Evolutionary conservation across 345 rosid genomes (phyloP).

Genomic region (Rubroshorea leprosula): DNA sequence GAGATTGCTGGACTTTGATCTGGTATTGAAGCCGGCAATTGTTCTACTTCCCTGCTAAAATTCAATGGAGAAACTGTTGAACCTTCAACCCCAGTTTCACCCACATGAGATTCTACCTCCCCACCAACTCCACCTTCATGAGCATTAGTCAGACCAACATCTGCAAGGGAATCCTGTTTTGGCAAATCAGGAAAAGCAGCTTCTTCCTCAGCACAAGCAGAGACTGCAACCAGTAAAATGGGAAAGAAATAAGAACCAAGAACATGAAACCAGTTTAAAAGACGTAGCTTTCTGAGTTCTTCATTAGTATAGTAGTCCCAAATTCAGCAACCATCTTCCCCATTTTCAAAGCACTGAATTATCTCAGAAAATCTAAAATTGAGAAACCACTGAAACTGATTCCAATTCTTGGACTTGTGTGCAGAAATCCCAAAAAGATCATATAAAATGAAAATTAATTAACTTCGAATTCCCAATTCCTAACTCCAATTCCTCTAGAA

Average conservation of each 20-base stretch:
- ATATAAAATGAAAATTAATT: too few species aligned
- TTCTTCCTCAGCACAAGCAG: constrained; percentile 20
- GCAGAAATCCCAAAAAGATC: too few species aligned
- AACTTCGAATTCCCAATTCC: neutral
- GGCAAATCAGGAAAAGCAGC: constrained; percentile 17
- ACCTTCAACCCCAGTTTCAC: constrained; percentile 12
- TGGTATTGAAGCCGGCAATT: constrained; percentile 20
- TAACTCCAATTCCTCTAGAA: neutral
- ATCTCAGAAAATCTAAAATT: neutral
- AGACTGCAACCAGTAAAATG: constrained; percentile 30
- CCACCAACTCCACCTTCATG: constrained; percentile 20
- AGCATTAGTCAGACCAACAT: constrained; percentile 17
- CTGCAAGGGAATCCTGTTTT: constrained; percentile 17
- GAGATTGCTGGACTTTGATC: constrained; percentile 32
- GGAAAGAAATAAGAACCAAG: constrained; percentile 6
- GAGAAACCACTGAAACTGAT: neutral
- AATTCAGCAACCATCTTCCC: neutral
- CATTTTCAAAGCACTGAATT: neutral
- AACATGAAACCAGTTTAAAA: neutral
- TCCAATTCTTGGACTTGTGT: too few species aligned
- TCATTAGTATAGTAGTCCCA: too few species aligned
- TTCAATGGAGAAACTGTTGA: constrained; percentile 20
- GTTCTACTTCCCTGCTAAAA: constrained; percentile 15
- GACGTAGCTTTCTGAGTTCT: neutral
- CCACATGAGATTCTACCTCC: constrained; percentile 1